A percentile compares a stretch with the other conserved stretches of the same genome.
Evolutionary conservation across 2,329 filamentous ascomycete species (phyloP).

Genomic region (Xylaria sp.): DNA sequence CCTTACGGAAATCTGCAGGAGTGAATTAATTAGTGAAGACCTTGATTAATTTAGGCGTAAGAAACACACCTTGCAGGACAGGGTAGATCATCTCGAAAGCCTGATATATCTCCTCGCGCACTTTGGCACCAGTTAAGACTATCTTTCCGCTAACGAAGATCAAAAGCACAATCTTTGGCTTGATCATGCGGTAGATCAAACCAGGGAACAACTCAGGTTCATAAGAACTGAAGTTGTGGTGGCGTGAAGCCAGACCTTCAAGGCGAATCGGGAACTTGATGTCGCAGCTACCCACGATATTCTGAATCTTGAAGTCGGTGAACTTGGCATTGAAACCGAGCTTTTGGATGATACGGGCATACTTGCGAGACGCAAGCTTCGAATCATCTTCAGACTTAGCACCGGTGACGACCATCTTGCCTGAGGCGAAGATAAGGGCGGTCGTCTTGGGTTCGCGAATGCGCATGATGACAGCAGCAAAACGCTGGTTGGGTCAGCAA

Average conservation of each 20-base stretch:
- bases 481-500: constrained; percentile 73
- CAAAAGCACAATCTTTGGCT: constrained; percentile 97
- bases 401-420: constrained; percentile 99
- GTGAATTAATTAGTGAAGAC: constrained; percentile 43
- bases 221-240: constrained; percentile 99
- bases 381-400: constrained; percentile 98
- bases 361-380: constrained; percentile 96
- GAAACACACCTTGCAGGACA: constrained; percentile 80
- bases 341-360: constrained; percentile 99
- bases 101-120: constrained; percentile 97
- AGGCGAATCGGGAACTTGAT: constrained; percentile 99
- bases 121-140: constrained; percentile 95
- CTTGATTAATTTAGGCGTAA: constrained; percentile 45
- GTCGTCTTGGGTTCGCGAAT: constrained; percentile 99
- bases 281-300: constrained; percentile 98
- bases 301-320: constrained; percentile 99
- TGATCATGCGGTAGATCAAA: constrained; percentile 99
- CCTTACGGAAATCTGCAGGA: constrained; percentile 61
- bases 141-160: constrained; percentile 99
- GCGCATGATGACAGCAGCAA: constrained; percentile 99
- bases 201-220: constrained; percentile 98
- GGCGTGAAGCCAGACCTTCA: constrained; percentile 93
- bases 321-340: constrained; percentile 99
- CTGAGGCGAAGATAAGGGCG: constrained; percentile 95
- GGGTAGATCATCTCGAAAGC: constrained; percentile 98